Percentiles rank a stretch among this genome's conserved stretches.
Evolutionary conservation across 2,329 filamentous ascomycete genomes (phyloP).

Genomic region (Calonectria pseudoturangicola): DNA sequence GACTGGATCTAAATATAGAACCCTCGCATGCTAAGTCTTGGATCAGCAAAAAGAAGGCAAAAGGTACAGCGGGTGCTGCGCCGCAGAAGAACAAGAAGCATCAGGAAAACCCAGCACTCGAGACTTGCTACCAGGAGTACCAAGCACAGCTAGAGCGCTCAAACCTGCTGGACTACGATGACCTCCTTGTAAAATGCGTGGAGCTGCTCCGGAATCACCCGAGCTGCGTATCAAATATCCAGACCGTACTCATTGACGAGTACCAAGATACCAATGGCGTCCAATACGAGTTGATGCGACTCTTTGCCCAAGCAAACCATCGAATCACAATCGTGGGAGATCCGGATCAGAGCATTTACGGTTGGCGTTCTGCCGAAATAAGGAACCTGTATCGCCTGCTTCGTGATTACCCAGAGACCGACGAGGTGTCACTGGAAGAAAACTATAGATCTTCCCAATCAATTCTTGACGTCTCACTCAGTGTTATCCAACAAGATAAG

Average conservation of each 20-base stretch:
- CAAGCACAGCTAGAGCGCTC: slow-evolving; percentile 83
- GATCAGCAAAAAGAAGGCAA: slow-evolving; percentile 82
- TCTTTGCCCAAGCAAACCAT: slow-evolving; percentile 83
- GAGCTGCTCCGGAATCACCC: slow-evolving; percentile 85
- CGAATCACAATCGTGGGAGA: slow-evolving; percentile 97
- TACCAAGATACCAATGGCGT: slow-evolving; percentile 98
- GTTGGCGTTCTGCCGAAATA: slow-evolving; percentile 94
- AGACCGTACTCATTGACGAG: slow-evolving; percentile 95
- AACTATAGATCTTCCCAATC: slow-evolving; percentile 95
- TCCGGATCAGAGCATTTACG: slow-evolving; percentile 98
- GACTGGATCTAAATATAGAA: slow-evolving; percentile 81
- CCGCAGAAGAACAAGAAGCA: slow-evolving; percentile 60
- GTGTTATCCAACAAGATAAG: slow-evolving; percentile 93
- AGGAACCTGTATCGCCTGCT: slow-evolving; percentile 89
- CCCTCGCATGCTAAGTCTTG: slow-evolving; percentile 81
- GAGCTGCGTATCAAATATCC: slow-evolving; percentile 89
- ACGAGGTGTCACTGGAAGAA: slow-evolving; percentile 90
- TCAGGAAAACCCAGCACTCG: slow-evolving; percentile 74
- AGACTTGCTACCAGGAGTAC: slow-evolving; percentile 83
- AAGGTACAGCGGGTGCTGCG: slow-evolving; percentile 68
- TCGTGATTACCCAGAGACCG: slow-evolving; percentile 83
- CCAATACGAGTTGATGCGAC: slow-evolving; percentile 94
- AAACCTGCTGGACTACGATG: slow-evolving; percentile 95
- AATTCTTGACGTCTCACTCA: slow-evolving; percentile 86
- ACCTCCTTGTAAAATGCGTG: slow-evolving; percentile 88